Base-by-base conservation (phyloP, 345 rosid species). In the Ceriops tagal region DNA sequence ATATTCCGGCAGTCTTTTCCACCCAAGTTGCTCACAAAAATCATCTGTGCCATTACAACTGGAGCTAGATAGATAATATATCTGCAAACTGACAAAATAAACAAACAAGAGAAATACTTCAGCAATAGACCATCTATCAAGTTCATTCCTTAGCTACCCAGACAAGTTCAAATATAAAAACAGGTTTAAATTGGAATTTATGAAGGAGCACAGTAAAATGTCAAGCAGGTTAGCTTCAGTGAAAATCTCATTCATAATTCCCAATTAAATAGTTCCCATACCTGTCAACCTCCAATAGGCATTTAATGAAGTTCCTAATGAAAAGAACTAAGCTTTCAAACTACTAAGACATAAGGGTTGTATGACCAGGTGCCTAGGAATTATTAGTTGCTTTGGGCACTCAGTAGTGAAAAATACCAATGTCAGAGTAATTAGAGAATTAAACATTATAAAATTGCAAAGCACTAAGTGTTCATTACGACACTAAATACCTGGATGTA, bases 1-100 rank as follows among this genome's bases (percentile, higher is more conserved):
- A 67, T 86, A 95, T 68, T 90, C 96, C 6, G 77, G 81, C 71
- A 90, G 79, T 77, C 82, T 87, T 77, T 84, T 87, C 88, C 89
- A 88, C 47, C 97, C 98, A 71, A 95, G 83, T 66, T 59, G 77
- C 71, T 88, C 92, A 77, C 96, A 95, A 64, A 30, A 63, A 35
- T 83, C 91, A 71, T 95, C 93, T 73, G 84, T 84, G 77, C 97
- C 98, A 79, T 84, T 85, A 46, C 75, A 49, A 65, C 77, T 83
- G 43, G 71, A 8, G 70, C 84, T 89, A 58, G 96, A 91, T 27
- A 89, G 81, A 80, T 93, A 88, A 73, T 80, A 83, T 39, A 86
- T 85, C 88, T 83, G 92, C 63, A 80, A 74, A 35, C 92, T 97
- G 24, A 66, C 74, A 58, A 74, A 69, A 5, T 47, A 68, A 28